Evolutionary conservation across 257 asterid genomes (phyloP).

Genomic region (Orobanche coerulescens): DNA sequence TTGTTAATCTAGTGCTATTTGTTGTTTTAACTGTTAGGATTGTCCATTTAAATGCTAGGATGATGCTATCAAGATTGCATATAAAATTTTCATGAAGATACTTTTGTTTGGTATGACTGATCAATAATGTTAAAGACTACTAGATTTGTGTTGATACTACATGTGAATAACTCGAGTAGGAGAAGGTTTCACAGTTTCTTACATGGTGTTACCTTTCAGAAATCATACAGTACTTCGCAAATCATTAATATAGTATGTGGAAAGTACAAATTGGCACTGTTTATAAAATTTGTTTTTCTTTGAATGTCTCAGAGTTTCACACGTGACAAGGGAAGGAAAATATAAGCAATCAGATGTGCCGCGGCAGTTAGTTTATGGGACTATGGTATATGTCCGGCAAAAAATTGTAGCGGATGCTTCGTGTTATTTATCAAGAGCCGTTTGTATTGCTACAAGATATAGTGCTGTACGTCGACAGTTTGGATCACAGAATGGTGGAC

Average conservation of each 20-base stretch:
- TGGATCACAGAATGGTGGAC: constrained; percentile 88
- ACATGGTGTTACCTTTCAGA: neutral
- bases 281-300: constrained; percentile 3
- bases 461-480: constrained; percentile 96
- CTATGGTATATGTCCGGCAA: constrained; percentile 92
- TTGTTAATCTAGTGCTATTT: neutral
- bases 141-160: neutral
- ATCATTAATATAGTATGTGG: neutral
- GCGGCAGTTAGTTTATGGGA: constrained; percentile 82
- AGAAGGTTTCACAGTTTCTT: constrained; percentile 2
- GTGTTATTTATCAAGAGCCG: constrained; percentile 80
- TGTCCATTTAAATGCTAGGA: neutral
- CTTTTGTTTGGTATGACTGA: neutral
- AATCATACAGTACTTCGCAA: neutral
- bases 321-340: constrained; percentile 89
- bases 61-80: neutral
- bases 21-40: neutral
- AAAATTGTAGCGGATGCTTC: constrained; percentile 89
- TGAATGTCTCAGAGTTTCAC: constrained; percentile 60
- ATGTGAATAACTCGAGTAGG: constrained; percentile 6
- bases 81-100: neutral
- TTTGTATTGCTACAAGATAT: constrained; percentile 90
- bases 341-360: constrained; percentile 75
- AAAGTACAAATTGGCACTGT: neutral
- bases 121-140: neutral